phyloP scores from a whole-genome alignment of 2,329 filamentous ascomycete species.

The Dactylella cylindrospora region DNA sequence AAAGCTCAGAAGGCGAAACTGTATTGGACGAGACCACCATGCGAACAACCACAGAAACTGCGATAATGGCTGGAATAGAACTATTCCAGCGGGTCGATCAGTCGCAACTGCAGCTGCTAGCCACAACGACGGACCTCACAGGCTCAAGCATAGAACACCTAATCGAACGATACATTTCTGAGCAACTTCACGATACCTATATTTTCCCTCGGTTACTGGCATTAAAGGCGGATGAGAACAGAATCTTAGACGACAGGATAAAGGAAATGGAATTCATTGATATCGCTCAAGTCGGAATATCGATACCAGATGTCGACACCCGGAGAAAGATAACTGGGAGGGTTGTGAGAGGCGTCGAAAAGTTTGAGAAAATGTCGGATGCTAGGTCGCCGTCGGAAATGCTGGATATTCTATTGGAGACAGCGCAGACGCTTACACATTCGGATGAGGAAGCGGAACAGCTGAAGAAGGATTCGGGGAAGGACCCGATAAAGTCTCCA shows the following conservation, averaged over 20 bases:
- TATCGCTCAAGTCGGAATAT: constrained; percentile 88
- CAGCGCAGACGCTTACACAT: constrained; percentile 78
- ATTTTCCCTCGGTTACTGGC: constrained; percentile 80
- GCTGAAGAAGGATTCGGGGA: constrained; percentile 51
- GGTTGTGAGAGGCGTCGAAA: constrained; percentile 75
- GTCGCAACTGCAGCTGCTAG: constrained; percentile 85
- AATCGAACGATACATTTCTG: constrained; percentile 90
- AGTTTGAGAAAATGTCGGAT: constrained; percentile 80
- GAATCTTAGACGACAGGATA: constrained; percentile 84
- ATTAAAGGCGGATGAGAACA: constrained; percentile 76
- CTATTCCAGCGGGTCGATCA: constrained; percentile 95
- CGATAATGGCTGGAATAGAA: constrained; percentile 90
- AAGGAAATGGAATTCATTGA: constrained; percentile 92
- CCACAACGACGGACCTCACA: constrained; percentile 89
- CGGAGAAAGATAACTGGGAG: constrained; percentile 80
- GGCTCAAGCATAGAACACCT: constrained; percentile 88
- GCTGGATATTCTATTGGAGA: constrained; percentile 76
- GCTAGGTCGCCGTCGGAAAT: constrained; percentile 84
- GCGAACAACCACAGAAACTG: constrained; percentile 83
- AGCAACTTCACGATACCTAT: constrained; percentile 82
- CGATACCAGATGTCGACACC: constrained; percentile 70
- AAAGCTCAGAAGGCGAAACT: constrained; percentile 30
- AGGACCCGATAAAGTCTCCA: constrained; percentile 53
- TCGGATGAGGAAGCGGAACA: constrained; percentile 54
- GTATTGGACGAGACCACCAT: constrained; percentile 77